phyloP scores from a whole-genome alignment of 371 early-diverging fungal genomes.

The Paraphysoderma sedebokerense region DNA sequence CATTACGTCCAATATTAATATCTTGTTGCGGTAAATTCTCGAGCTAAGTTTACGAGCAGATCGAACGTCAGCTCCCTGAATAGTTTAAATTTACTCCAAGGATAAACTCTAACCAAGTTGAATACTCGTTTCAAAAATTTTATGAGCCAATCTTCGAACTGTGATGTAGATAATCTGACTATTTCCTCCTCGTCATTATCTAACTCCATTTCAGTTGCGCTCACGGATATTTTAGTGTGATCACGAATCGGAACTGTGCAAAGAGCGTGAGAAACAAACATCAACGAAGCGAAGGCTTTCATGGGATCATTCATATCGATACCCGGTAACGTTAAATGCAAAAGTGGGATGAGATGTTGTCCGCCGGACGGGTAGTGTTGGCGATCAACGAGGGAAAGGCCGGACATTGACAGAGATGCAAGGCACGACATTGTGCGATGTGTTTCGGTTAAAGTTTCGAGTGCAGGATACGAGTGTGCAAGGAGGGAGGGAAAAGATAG shows the following conservation, averaged over 20 bases:
- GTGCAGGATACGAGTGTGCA: conserved; percentile 62
- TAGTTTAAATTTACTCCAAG: background rate
- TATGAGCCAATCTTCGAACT: conserved; percentile 73
- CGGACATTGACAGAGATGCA: conserved; percentile 40
- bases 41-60: conserved; percentile 19
- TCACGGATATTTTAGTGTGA: conserved; percentile 16
- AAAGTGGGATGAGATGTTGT: conserved; percentile 49
- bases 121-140: conserved; percentile 62
- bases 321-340: conserved; percentile 67
- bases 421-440: conserved; percentile 73
- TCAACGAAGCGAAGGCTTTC: conserved; percentile 51
- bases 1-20: no score
- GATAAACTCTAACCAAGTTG: conserved; percentile 28
- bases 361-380: conserved; percentile 68
- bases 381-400: conserved; percentile 48
- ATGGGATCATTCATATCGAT: conserved; percentile 77
- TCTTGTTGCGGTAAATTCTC: conserved; percentile 57
- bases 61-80: background rate
- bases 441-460: conserved; percentile 74
- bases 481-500: conserved; percentile 63
- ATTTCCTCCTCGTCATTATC: no score
- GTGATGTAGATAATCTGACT: conserved; percentile 46
- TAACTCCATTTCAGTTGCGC: conserved; percentile 9
- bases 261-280: conserved; percentile 47
- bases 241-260: conserved; percentile 47